phyloP scores from a whole-genome alignment of 176 grass and related monocot species.

The Paspalum vaginatum region DNA sequence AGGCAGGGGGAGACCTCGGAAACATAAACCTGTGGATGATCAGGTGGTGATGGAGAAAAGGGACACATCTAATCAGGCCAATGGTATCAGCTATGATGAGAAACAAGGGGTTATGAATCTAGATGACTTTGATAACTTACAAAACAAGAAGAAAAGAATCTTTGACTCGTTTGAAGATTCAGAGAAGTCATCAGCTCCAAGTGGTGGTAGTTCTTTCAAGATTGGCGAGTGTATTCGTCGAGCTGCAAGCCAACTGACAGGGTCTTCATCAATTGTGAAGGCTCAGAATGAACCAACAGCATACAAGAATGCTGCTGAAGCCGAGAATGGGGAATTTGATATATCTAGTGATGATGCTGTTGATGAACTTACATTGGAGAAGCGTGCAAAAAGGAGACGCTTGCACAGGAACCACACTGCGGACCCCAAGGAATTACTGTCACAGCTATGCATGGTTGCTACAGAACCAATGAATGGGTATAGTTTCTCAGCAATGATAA shows the following conservation, averaged over 20 bases:
- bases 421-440: constrained; percentile 69
- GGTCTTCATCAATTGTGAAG: constrained; percentile 59
- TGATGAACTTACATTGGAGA: constrained; percentile 52
- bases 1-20: constrained; percentile 70
- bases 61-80: constrained; percentile 44
- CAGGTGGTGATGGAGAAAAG: constrained; percentile 52
- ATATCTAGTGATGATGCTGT: constrained; percentile 71
- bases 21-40: constrained; percentile 62
- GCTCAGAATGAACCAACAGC: constrained; percentile 48
- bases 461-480: constrained; percentile 61
- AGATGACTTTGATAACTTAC: constrained; percentile 59
- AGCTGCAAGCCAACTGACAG: constrained; percentile 90
- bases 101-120: constrained; percentile 46
- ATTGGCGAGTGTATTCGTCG: constrained; percentile 94
- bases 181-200: constrained; percentile 49
- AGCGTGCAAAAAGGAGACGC: constrained; percentile 60
- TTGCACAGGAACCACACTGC: constrained; percentile 62
- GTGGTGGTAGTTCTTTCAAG: constrained; percentile 85
- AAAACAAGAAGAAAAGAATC: constrained; percentile 57
- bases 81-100: constrained; percentile 40
- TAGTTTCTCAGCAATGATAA: constrained; percentile 43
- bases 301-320: constrained; percentile 60
- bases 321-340: constrained; percentile 82
- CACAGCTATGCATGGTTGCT: constrained; percentile 63
- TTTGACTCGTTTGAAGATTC: constrained; percentile 59